phyloP scores from a whole-genome alignment of 495 filamentous ascomycete genomes.

The Penicillium herquei region DNA sequence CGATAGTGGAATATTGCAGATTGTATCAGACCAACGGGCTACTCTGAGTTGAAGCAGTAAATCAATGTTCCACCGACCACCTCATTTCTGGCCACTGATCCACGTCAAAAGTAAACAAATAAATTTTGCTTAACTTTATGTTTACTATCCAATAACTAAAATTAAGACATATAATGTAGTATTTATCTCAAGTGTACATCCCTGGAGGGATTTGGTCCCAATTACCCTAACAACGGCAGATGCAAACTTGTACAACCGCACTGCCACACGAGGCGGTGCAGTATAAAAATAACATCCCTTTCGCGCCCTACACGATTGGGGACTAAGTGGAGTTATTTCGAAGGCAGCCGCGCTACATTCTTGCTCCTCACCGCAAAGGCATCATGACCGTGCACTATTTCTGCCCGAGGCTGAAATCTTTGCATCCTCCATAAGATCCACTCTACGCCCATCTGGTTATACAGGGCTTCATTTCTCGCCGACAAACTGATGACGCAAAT shows the following conservation, averaged over 20 bases:
- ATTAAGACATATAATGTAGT: too few relatives aligned
- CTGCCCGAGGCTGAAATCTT: conserved; percentile 8
- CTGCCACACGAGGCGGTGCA: conserved; percentile 32
- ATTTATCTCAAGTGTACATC: too few relatives aligned
- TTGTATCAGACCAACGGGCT: too few relatives aligned
- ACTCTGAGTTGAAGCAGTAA: too few relatives aligned
- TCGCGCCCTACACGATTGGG: conserved; percentile 5
- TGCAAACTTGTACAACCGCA: neutral
- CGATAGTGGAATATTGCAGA: too few relatives aligned
- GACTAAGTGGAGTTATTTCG: conserved; percentile 15
- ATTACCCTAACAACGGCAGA: too few relatives aligned
- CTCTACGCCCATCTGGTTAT: neutral
- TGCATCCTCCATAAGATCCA: conserved; percentile 1
- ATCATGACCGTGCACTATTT: conserved; percentile 6
- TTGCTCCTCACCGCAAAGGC: conserved; percentile 19
- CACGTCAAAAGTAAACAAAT: too few relatives aligned
- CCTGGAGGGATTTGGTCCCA: too few relatives aligned
- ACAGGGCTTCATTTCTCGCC: neutral
- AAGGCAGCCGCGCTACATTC: conserved; percentile 9
- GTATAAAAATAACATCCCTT: conserved; percentile 18
- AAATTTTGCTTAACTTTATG: too few relatives aligned
- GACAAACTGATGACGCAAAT: conserved; percentile 64
- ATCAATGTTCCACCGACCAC: too few relatives aligned
- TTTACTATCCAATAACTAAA: too few relatives aligned
- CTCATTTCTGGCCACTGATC: too few relatives aligned